Evolutionary conservation across 2,329 filamentous ascomycete species (phyloP), one percentile per base, ranked within the genome.

Genomic region (Fusarium zealandicum): DNA sequence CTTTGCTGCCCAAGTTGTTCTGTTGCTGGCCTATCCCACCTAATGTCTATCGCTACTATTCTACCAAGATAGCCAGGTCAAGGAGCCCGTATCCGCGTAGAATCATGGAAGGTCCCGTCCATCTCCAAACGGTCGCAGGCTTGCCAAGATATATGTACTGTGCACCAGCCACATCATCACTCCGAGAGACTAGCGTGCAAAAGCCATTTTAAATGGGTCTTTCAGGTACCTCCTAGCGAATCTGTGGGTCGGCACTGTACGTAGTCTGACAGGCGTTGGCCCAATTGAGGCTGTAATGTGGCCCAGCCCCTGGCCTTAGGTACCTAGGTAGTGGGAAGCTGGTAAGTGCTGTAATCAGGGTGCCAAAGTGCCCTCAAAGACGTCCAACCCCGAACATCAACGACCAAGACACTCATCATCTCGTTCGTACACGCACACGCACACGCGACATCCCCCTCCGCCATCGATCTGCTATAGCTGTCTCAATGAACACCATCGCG

Each of bases 81-180:
- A n/a, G n/a, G n/a, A n/a, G n/a, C n/a, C n/a, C n/a, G n/a, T n/a
- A n/a, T n/a, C n/a, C n/a, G n/a, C n/a, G n/a, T n/a, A n/a, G n/a
- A n/a, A n/a, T n/a, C n/a, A n/a, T n/a, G n/a, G n/a, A n/a, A n/a
- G n/a, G n/a, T n/a, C n/a, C n/a, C n/a, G n/a, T n/a, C n/a, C n/a
- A n/a, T n/a, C n/a, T 3, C 22, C 22, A 44, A 37, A 28, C 43
- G 33, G 22, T 46, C 17, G 25, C 44, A n/a, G n/a, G n/a, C n/a
- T n/a, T n/a, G n/a, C n/a, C n/a, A n/a, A n/a, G n/a, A n/a, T n/a
- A n/a, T n/a, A n/a, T n/a, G 51, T 47, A 61, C 58, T 59, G 58
- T 57, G 43, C 59, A 61, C 53, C 54, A 67, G 64, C 64, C 64
- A 67, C 64, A 64, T 50, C 27, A 45, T 33, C 33, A n/a, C 28